phyloP scores from a whole-genome alignment of 305 asterid species.

The Solanum aculeatissimum region DNA sequence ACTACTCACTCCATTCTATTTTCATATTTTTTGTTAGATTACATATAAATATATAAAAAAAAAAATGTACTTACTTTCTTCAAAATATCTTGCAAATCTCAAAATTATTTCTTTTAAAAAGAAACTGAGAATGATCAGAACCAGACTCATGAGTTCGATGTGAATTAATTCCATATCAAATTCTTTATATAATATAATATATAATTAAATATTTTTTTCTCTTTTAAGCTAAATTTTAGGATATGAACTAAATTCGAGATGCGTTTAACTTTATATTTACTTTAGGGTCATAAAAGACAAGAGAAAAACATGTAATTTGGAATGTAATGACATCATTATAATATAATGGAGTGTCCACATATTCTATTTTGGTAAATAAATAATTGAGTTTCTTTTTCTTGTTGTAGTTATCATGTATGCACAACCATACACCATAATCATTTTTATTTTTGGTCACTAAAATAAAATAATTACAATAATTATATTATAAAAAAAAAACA shows the following conservation, averaged over 20 bases:
- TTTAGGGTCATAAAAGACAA: background rate
- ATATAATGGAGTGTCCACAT: background rate
- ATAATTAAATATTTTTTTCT: background rate
- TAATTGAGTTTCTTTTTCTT: background rate
- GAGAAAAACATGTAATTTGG: background rate
- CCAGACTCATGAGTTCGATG: background rate
- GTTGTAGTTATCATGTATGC: background rate
- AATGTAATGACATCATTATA: background rate
- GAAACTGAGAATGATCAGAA: too few relatives aligned
- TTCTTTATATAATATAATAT: background rate
- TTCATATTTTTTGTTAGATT: too few relatives aligned
- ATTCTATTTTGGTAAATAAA: background rate
- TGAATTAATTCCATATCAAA: background rate
- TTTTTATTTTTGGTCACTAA: background rate
- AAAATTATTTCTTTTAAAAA: too few relatives aligned
- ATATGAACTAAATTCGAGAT: background rate
- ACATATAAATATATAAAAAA: too few relatives aligned
- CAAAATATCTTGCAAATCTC: background rate
- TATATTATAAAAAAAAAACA: background rate
- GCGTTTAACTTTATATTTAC: background rate
- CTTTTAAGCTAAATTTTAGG: background rate
- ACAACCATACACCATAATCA: background rate
- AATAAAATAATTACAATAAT: background rate
- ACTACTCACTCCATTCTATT: too few relatives aligned
- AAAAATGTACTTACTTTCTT: background rate